Conservation (phyloP, 768 basidiomycete species). For the Hemileccinum impolitum region DNA sequence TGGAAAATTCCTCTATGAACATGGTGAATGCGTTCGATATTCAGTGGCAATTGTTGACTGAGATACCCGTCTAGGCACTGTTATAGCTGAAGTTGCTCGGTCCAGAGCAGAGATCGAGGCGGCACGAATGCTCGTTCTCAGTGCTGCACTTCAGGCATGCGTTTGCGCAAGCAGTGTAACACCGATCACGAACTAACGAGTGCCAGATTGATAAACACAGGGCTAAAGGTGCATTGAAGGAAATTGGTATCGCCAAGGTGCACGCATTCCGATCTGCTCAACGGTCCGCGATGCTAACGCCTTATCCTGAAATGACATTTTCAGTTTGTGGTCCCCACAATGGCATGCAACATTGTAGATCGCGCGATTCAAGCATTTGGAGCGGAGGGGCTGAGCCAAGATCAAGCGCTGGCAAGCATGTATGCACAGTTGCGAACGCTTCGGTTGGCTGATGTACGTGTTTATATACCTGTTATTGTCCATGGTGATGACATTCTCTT, state of each 20-base stretch:
- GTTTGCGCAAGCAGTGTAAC: not conserved
- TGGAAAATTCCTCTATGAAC: constrained; percentile 86
- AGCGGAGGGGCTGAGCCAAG: constrained; percentile 94
- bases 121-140: constrained; percentile 82
- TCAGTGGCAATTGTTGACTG: not conserved
- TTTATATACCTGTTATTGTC: not conserved
- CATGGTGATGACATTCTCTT: constrained; percentile 7
- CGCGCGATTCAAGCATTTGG: constrained; percentile 96
- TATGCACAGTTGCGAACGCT: constrained; percentile 86
- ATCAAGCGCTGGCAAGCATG: constrained; percentile 72
- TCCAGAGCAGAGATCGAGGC: constrained; percentile 92
- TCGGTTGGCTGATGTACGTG: constrained; percentile 77
- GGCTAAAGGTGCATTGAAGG: constrained; percentile 94
- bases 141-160: constrained; percentile 80
- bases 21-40: constrained; percentile 51
- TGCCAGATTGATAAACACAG: constrained; percentile 80
- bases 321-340: constrained; percentile 89
- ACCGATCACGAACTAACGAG: constrained; percentile 2
- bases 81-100: constrained; percentile 87
- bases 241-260: constrained; percentile 97
- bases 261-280: constrained; percentile 5
- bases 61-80: constrained; percentile 55
- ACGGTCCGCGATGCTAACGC: not conserved
- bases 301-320: not conserved
- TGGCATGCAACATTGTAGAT: constrained; percentile 87